These are phyloP conservation scores for Verbena officinalis DNA, from an alignment of 257 asterid genomes.

Conservation along the genomic window DNA sequence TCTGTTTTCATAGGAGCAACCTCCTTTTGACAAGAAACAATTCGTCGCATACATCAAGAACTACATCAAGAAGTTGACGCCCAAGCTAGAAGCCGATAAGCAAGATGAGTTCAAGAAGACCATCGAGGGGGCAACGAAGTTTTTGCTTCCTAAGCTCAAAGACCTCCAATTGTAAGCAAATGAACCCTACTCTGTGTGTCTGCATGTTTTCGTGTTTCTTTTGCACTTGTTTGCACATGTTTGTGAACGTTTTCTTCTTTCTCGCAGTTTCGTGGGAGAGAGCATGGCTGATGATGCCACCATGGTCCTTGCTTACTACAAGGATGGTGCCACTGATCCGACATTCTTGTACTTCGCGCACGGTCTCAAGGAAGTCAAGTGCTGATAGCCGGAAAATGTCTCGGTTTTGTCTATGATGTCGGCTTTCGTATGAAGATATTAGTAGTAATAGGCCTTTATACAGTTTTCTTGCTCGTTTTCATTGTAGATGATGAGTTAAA, in stretches of 20 bases:
- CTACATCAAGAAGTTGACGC: slow-evolving; percentile 66
- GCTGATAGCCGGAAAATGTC: slow-evolving; percentile 39
- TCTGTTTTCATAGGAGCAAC: slow-evolving; percentile 70
- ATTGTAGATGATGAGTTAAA: background rate
- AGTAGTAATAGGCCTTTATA: background rate
- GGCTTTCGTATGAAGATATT: background rate
- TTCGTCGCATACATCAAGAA: slow-evolving; percentile 65
- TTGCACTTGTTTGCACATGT: background rate
- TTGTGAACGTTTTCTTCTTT: background rate
- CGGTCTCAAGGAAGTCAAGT: slow-evolving; percentile 87
- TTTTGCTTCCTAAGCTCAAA: slow-evolving; percentile 57
- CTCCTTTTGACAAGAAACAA: slow-evolving; percentile 79
- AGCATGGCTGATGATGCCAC: slow-evolving; percentile 76
- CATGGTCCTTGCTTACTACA: slow-evolving; percentile 85
- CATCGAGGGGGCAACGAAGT: slow-evolving; percentile 82
- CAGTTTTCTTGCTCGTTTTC: background rate
- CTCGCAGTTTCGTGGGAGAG: slow-evolving; percentile 81
- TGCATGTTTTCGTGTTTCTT: background rate
- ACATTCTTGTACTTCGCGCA: slow-evolving; percentile 79
- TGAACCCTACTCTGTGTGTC: background rate
- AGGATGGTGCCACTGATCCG: slow-evolving; percentile 81
- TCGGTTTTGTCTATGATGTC: background rate
- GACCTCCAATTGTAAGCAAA: slow-evolving; percentile 86
- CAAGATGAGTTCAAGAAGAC: slow-evolving; percentile 65
- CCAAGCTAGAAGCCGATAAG: slow-evolving; percentile 65